phyloP scores from a whole-genome alignment of 768 basidiomycete species.

The Xerocomus brunneocitrinus region DNA sequence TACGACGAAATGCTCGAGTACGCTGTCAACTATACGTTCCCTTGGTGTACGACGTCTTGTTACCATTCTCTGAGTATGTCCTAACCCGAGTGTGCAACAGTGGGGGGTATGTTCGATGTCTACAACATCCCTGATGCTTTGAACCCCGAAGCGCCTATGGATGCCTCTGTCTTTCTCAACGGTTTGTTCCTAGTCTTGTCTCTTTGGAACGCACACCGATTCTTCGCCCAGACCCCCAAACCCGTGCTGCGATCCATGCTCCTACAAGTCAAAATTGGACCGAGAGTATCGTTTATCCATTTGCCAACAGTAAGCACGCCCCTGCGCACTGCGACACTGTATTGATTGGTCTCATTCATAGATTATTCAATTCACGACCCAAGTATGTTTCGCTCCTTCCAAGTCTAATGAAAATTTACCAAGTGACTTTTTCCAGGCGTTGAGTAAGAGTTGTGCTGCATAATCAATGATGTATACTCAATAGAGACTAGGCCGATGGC shows the following conservation, averaged over 20 bases:
- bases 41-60: constrained; percentile 42
- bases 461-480: constrained; percentile 5
- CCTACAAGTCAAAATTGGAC: constrained; percentile 53
- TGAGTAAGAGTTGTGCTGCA: constrained; percentile 25
- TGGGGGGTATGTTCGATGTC: constrained; percentile 38
- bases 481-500: constrained; percentile 47
- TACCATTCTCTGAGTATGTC: neutral
- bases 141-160: constrained; percentile 44
- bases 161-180: constrained; percentile 59
- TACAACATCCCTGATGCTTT: constrained; percentile 57
- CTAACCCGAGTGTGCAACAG: neutral
- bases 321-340: neutral
- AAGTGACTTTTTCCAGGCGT: constrained; percentile 21
- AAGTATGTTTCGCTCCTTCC: constrained; percentile 24
- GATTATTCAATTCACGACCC: constrained; percentile 25
- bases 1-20: constrained; percentile 67
- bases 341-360: constrained; percentile 6
- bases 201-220: neutral
- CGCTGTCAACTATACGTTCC: constrained; percentile 66
- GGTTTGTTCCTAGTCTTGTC: constrained; percentile 34
- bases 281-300: constrained; percentile 31
- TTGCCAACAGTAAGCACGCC: constrained; percentile 27
- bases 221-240: constrained; percentile 41
- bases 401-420: neutral
- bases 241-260: constrained; percentile 62